Evolutionary conservation across 2,329 filamentous ascomycete genomes (phyloP), one percentile per base, ranked within the genome.

Genomic region (Zasmidium angulare): DNA sequence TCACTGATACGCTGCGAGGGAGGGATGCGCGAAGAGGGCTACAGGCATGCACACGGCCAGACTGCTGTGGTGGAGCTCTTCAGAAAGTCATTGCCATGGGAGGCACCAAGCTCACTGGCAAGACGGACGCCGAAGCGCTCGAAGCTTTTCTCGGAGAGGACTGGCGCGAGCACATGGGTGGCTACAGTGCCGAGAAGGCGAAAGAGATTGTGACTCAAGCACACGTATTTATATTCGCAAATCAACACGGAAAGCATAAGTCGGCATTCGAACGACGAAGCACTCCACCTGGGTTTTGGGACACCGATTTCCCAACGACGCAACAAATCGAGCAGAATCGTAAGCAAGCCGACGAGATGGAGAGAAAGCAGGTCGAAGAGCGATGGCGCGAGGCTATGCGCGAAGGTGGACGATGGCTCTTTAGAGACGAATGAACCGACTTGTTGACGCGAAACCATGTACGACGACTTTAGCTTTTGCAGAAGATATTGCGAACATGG

Each of bases 221-320:
- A 12, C 88, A 88, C 70, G 88, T 86, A 0, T 84, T 86, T 70
- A 81, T 87, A 51, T 78, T 96, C 63, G 89, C 93, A 1, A 87
- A 93, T 69, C 83, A 84, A 62, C 86, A 85, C 72, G 92, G 92
- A 4, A 91, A 83, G 71, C 93, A 97, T 75, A 83, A 89, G 57
- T 84, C 93, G 66, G 82, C 86, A 24, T 92, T 89, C 74, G 84
- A 87, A 60, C 84, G 91, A 53, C 82, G 84, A 63, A 81, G 78
- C 48, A 91, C 89, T 10, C 93, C 95, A 12, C 91, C 91, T 1
- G 93, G 92, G 0, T 98, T 91, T 72, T 99, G 95, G 95, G 83
- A 90, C 55, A 84, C 89, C 1, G 93, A 96, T 66, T 96, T 99
- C 72, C 93, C 93, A 1, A 86, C 79, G 23, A 97, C 95, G 1